A percentile compares a stretch with the other conserved stretches of the same genome.
phyloP scores from a whole-genome alignment of 169 alveolate genomes.

The Eimeria maxima region DNA sequence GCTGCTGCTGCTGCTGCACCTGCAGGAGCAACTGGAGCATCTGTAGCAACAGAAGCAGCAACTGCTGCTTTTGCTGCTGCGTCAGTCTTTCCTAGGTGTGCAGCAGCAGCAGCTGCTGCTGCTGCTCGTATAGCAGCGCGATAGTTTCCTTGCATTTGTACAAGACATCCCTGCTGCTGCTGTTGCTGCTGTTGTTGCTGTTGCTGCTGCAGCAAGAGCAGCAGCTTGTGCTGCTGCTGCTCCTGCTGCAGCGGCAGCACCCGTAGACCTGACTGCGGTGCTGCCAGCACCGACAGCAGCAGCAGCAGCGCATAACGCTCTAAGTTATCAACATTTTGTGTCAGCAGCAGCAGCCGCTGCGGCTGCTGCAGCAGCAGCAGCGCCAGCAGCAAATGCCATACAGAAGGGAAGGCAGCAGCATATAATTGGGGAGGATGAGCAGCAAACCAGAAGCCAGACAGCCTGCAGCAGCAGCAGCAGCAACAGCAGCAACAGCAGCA shows the following conservation, averaged over 20 bases:
- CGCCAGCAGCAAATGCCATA: conserved; percentile 64
- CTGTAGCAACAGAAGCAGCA: not conserved
- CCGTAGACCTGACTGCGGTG: conserved; percentile 28
- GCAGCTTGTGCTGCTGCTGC: conserved; percentile 18
- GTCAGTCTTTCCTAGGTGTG: not conserved
- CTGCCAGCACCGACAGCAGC: conserved; percentile 12
- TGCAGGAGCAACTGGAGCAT: conserved; percentile 10
- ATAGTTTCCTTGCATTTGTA: not conserved
- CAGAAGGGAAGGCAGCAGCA: conserved; percentile 50
- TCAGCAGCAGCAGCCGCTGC: conserved; percentile 74
- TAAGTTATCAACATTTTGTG: conserved; percentile 77
- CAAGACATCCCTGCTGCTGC: not conserved
- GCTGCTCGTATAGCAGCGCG: not conserved
- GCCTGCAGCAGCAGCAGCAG: conserved; percentile 73
- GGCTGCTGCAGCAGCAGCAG: conserved; percentile 80
- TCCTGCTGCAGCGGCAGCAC: conserved; percentile 1
- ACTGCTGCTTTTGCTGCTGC: conserved; percentile 20
- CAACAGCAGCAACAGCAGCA: conserved; percentile 73
- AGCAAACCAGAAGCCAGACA: conserved; percentile 58
- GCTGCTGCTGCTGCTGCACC: conserved; percentile 32
- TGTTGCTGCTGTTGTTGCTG: not conserved
- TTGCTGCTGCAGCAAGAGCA: not conserved
- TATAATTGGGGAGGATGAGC: conserved; percentile 67
- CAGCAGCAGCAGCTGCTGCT: not conserved
- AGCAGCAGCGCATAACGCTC: conserved; percentile 65